These are phyloP conservation scores for Lentinus tigrinus DNA, from an alignment of 768 basidiomycete species.

Conservation along the genomic window DNA sequence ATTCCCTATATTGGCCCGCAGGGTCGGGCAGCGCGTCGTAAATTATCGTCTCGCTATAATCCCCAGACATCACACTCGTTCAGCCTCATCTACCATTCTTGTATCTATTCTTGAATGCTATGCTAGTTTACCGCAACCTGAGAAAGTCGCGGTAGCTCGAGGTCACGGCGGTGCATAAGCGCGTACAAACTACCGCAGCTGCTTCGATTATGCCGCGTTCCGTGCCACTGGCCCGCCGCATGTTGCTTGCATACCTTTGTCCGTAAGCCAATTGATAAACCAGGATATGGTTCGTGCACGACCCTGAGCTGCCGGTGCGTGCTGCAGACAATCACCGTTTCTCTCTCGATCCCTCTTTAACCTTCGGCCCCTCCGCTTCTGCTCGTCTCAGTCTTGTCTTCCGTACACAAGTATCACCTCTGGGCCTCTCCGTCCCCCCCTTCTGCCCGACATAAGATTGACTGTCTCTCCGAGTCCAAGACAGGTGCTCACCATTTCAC, in stretches of 20 bases:
- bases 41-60: not conserved
- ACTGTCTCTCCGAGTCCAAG: not conserved
- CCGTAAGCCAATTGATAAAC: too few relatives aligned
- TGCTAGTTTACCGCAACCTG: too few relatives aligned
- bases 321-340: not conserved
- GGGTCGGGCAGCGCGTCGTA: not conserved
- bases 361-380: not conserved
- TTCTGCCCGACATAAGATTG: too few relatives aligned
- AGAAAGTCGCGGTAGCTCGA: too few relatives aligned
- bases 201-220: not conserved
- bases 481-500: not conserved
- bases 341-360: not conserved
- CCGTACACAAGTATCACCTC: too few relatives aligned
- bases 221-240: too few relatives aligned
- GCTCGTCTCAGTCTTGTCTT: not conserved
- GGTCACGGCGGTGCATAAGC: not conserved
- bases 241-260: too few relatives aligned
- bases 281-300: not conserved
- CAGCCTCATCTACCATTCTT: not conserved
- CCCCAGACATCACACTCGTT: slow-evolving; percentile 1
- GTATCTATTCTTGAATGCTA: not conserved
- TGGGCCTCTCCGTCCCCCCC: too few relatives aligned
- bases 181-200: not conserved
- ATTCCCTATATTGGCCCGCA: slow-evolving; percentile 1
- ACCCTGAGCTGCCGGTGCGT: not conserved